These are phyloP conservation scores for Zancudomyces culisetae DNA, from an alignment of 371 early-diverging fungal species.

Conservation along the genomic window DNA sequence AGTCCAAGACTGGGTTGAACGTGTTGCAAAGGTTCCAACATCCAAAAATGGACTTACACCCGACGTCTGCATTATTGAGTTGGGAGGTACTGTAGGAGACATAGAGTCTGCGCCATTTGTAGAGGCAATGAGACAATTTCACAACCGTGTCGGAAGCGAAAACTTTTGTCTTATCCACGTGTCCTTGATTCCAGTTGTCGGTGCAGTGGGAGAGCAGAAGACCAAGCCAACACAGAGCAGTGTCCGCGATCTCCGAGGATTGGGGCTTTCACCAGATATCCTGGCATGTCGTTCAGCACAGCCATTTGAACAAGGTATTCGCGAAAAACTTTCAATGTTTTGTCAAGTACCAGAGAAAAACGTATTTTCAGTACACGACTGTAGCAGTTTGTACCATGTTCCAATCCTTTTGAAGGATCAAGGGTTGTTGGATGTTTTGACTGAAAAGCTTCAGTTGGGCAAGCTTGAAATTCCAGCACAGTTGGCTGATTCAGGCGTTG, in stretches of 20 bases:
- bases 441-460: slow-evolving; percentile 59
- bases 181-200: slow-evolving; percentile 92
- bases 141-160: slow-evolving; percentile 92
- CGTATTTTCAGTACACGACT: slow-evolving; percentile 87
- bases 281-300: slow-evolving; percentile 88
- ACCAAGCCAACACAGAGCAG: slow-evolving; percentile 97
- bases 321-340: slow-evolving; percentile 92
- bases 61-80: slow-evolving; percentile 96
- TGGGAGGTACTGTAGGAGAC: slow-evolving; percentile 98
- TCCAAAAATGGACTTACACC: slow-evolving; percentile 60
- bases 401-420: slow-evolving; percentile 77
- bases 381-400: slow-evolving; percentile 89
- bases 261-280: slow-evolving; percentile 92
- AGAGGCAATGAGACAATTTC: slow-evolving; percentile 98
- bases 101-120: slow-evolving; percentile 97
- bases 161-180: slow-evolving; percentile 96
- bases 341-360: slow-evolving; percentile 88
- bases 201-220: slow-evolving; percentile 96
- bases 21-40: slow-evolving; percentile 61
- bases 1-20: slow-evolving; percentile 93
- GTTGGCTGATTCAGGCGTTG: slow-evolving; percentile 33
- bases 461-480: slow-evolving; percentile 30
- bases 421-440: slow-evolving; percentile 63
- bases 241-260: slow-evolving; percentile 84
- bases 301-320: slow-evolving; percentile 59